Evolutionary conservation across 2,329 filamentous ascomycete species (phyloP).

Genomic region (Karstenula rhodostoma): DNA sequence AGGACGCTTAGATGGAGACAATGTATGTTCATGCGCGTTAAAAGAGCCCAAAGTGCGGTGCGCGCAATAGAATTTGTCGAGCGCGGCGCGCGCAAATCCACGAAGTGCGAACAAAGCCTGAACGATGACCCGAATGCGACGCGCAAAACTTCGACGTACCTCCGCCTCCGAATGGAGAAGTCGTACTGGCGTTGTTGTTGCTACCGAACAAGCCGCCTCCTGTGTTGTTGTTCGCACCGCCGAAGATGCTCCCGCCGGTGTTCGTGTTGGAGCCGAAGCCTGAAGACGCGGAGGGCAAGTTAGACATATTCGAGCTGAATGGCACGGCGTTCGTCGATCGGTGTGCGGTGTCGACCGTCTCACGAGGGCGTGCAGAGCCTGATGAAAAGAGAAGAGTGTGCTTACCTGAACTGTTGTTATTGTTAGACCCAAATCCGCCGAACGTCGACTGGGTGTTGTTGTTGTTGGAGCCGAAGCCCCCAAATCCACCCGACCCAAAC

Average conservation of each 20-base stretch:
- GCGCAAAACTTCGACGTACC: slow-evolving; percentile 49
- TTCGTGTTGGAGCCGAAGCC: slow-evolving; percentile 50
- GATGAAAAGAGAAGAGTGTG: slow-evolving; percentile 37
- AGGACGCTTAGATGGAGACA: background rate
- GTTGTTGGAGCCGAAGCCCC: slow-evolving; percentile 53
- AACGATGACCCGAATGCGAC: slow-evolving; percentile 35
- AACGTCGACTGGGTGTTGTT: slow-evolving; percentile 35
- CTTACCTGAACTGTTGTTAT: slow-evolving; percentile 60
- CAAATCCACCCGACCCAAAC: slow-evolving; percentile 62
- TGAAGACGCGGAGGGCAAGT: slow-evolving; percentile 49
- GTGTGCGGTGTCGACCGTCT: slow-evolving; percentile 40
- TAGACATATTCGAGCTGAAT: slow-evolving; percentile 45
- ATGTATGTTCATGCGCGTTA: background rate
- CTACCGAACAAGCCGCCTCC: slow-evolving; percentile 43
- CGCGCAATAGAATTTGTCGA: background rate
- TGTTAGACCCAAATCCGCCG: slow-evolving; percentile 28
- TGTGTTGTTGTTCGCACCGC: slow-evolving; percentile 38
- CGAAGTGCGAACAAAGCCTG: slow-evolving; percentile 18
- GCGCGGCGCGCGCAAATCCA: slow-evolving; percentile 1
- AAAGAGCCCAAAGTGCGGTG: background rate
- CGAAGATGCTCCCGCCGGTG: slow-evolving; percentile 46
- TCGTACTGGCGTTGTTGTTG: slow-evolving; percentile 41
- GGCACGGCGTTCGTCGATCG: slow-evolving; percentile 36
- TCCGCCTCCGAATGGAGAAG: slow-evolving; percentile 46
- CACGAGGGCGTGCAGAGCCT: slow-evolving; percentile 25